Conservation (phyloP, 371 early-diverging fungal genomes). For the Mucor saturninus region DNA sequence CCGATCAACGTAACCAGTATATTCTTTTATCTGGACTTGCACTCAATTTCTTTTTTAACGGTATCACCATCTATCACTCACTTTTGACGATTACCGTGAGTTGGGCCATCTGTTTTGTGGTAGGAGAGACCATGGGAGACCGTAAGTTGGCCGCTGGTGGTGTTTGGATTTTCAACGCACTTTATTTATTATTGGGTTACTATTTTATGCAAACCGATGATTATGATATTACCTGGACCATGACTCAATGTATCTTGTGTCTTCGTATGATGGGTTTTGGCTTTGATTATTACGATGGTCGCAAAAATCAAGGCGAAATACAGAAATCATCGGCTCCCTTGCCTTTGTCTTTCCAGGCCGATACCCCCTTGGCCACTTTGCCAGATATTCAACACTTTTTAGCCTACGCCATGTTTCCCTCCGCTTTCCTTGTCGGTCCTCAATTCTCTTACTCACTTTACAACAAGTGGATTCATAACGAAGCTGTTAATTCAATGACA, state of each 20-base stretch:
- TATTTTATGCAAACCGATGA: conserved; percentile 58
- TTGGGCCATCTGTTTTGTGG: conserved; percentile 50
- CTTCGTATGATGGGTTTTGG: conserved; percentile 76
- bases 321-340: conserved; percentile 19
- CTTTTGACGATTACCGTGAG: conserved; percentile 59
- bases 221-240: conserved; percentile 75
- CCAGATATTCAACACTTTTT: conserved; percentile 59
- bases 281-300: conserved; percentile 70
- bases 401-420: conserved; percentile 67
- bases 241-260: conserved; percentile 76
- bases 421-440: conserved; percentile 74
- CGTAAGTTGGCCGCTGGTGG: conserved; percentile 48
- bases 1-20: conserved; percentile 55
- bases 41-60: conserved; percentile 65
- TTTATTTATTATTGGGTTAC: conserved; percentile 64
- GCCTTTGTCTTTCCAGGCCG: conserved; percentile 45
- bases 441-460: conserved; percentile 76
- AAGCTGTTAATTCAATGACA: conserved; percentile 16
- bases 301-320: conserved; percentile 7
- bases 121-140: conserved; percentile 41
- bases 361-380: conserved; percentile 44
- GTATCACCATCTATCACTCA: conserved; percentile 62
- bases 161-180: conserved; percentile 66
- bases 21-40: conserved; percentile 55
- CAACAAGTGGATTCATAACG: conserved; percentile 44